Percentiles rank a stretch among this genome's conserved stretches.
Conservation (phyloP, 2,329 filamentous ascomycete genomes). For the Verticillium klebahnii region DNA sequence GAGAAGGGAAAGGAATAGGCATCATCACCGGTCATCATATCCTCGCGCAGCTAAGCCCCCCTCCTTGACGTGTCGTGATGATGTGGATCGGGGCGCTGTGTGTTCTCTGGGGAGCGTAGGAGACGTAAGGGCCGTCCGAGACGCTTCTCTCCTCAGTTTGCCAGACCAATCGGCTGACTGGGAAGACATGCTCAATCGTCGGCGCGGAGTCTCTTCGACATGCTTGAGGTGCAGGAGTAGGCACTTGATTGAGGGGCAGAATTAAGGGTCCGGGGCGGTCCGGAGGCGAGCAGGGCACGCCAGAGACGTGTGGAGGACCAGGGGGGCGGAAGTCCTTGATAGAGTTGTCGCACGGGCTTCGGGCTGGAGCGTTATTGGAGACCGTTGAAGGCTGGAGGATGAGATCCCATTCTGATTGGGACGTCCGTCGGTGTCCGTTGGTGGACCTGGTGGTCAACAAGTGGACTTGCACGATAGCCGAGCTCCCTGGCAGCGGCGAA, state of each 20-base stretch:
- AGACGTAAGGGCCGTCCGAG: no score
- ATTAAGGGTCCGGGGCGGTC: background rate
- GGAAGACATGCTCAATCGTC: background rate
- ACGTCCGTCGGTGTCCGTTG: background rate
- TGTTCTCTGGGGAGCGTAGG: background rate
- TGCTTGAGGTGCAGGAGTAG: background rate
- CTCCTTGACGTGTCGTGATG: background rate
- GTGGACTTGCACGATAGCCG: background rate
- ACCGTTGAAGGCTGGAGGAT: background rate
- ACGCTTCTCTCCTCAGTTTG: background rate
- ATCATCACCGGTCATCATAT: constrained; percentile 6
- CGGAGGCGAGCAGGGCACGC: background rate
- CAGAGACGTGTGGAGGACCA: background rate
- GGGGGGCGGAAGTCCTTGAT: background rate
- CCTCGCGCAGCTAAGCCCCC: background rate
- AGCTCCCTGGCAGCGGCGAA: background rate
- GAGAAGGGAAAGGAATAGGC: constrained; percentile 3
- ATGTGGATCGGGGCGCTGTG: background rate
- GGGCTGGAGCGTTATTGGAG: background rate
- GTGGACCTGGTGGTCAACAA: background rate
- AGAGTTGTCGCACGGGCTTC: background rate
- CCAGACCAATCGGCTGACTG: background rate
- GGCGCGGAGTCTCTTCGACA: background rate
- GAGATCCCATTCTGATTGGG: background rate
- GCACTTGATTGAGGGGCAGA: background rate